A percentile compares a stretch with the other conserved stretches of the same genome.
Evolutionary conservation across 2,329 filamentous ascomycete genomes (phyloP).

Genomic region (Scedosporium boydii): DNA sequence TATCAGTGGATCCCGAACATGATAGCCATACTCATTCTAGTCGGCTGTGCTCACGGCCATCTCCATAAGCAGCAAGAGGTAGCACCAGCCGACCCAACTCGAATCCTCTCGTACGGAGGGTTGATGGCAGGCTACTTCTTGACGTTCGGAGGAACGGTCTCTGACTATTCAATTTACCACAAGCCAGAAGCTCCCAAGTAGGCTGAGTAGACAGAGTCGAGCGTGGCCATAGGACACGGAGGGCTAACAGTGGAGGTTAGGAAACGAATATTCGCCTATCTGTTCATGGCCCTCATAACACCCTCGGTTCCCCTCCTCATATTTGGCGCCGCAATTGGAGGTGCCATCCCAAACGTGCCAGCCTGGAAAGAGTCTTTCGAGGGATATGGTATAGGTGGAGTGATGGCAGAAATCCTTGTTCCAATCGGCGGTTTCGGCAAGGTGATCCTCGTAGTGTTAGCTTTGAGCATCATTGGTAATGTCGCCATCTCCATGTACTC

Average conservation of each 20-base stretch:
- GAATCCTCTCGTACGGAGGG: slow-evolving; percentile 33
- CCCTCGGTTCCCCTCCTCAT: slow-evolving; percentile 23
- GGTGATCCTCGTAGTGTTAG: slow-evolving; percentile 23
- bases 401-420: slow-evolving; percentile 21
- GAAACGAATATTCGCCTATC: slow-evolving; percentile 35
- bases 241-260: background rate
- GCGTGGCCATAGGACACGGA: background rate
- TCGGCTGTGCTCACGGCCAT: slow-evolving; percentile 42
- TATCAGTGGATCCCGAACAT: slow-evolving; percentile 49
- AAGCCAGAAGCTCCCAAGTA: slow-evolving; percentile 31
- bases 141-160: slow-evolving; percentile 43
- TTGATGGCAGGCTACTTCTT: slow-evolving; percentile 43
- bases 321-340: slow-evolving; percentile 30
- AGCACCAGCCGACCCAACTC: slow-evolving; percentile 24
- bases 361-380: slow-evolving; percentile 20
- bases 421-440: slow-evolving; percentile 23
- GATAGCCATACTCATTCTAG: slow-evolving; percentile 38
- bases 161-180: slow-evolving; percentile 51
- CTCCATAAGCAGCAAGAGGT: slow-evolving; percentile 34
- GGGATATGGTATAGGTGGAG: slow-evolving; percentile 19
- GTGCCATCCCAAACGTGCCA: slow-evolving; percentile 20
- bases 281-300: slow-evolving; percentile 26
- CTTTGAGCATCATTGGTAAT: slow-evolving; percentile 27
- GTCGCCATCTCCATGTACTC: slow-evolving; percentile 29
- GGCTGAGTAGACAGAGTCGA: slow-evolving; percentile 8